Evolutionary conservation across 371 early-diverging fungal genomes (phyloP).

Genomic region (Funneliformis caledonium): DNA sequence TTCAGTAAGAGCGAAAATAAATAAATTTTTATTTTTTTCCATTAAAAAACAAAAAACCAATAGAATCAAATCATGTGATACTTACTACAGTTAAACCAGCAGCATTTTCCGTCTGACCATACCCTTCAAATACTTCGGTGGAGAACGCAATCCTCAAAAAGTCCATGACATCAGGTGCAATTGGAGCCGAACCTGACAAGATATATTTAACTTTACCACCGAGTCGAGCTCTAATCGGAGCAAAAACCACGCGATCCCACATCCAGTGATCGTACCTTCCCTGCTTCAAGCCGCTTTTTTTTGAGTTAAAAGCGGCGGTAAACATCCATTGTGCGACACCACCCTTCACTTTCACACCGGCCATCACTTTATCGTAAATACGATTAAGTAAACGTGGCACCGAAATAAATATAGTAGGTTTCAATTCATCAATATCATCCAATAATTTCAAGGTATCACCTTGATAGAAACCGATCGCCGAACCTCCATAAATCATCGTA

Average conservation of each 20-base stretch:
- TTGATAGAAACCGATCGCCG: slow-evolving; percentile 82
- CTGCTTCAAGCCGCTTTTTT: slow-evolving; percentile 68
- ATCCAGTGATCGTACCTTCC: slow-evolving; percentile 61
- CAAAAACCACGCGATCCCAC: slow-evolving; percentile 88
- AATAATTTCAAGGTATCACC: slow-evolving; percentile 91
- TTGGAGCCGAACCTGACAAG: slow-evolving; percentile 86
- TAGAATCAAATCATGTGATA: not conserved
- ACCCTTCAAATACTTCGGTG: slow-evolving; percentile 87
- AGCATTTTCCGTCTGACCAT: slow-evolving; percentile 93
- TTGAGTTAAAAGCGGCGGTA: slow-evolving; percentile 75
- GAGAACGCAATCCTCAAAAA: slow-evolving; percentile 90
- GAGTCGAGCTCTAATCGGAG: slow-evolving; percentile 77
- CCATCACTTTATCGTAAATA: slow-evolving; percentile 93
- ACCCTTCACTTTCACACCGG: slow-evolving; percentile 80
- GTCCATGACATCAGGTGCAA: slow-evolving; percentile 84
- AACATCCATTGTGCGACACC: slow-evolving; percentile 79
- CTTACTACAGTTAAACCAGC: slow-evolving; percentile 69
- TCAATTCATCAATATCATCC: slow-evolving; percentile 88
- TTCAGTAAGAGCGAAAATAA: not conserved
- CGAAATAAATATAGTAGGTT: slow-evolving; percentile 92
- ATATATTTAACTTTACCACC: slow-evolving; percentile 92
- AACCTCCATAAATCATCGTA: slow-evolving; percentile 54
- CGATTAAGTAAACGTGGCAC: slow-evolving; percentile 98
- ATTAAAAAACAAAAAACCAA: no score
- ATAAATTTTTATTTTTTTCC: not conserved